Evolutionary conservation across 2,329 filamentous ascomycete species (phyloP), one percentile per base, ranked within the genome.

Genomic region (Nothophoma quercina): DNA sequence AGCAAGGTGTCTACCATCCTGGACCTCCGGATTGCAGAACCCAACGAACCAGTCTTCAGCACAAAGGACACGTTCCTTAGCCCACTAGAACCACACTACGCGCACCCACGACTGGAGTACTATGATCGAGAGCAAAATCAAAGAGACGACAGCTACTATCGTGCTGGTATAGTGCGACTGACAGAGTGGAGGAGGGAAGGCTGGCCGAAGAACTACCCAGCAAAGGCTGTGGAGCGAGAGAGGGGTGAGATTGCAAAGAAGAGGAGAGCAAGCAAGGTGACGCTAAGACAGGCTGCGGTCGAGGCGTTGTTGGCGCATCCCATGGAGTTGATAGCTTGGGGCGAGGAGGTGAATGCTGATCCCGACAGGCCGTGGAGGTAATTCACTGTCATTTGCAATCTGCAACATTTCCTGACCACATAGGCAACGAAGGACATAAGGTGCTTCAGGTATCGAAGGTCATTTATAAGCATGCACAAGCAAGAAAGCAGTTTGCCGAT

Each of bases 31-130:
- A 6, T 8, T 6, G 56, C 55, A 8, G 26, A 48, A 8, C 55
- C 55, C 4, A 25, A 45, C 3, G 43, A 63, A 13, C 7, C 18
- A 0, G 57, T 59, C 1, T 64, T 63, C 32, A 23, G 15, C 4
- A 21, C 12, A 5, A 19, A 19, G 8, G 30, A 13, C 9, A 25
- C 50, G 7, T 32, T 53, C 2, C 48, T 64, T 3, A 16, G 6
- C 3, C 60, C 58, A 0, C 36, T 64, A 0, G 58, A 64, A 5
- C 62, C 60, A 2, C 47, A 58, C 19, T 66, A 59, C 15, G 62
- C 63, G 2, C 35, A 55, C 5, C 63, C 62, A 0, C 29, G 62
- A 0, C 56, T 63, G 8, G 44, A 59, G 4, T 49, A 30, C 12
- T 39, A 46, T 12, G 25, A 40, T 13, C 42, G 33, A 2, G 35